Conservation (phyloP, 257 asterid genomes). For the Penstemon barbatus region DNA sequence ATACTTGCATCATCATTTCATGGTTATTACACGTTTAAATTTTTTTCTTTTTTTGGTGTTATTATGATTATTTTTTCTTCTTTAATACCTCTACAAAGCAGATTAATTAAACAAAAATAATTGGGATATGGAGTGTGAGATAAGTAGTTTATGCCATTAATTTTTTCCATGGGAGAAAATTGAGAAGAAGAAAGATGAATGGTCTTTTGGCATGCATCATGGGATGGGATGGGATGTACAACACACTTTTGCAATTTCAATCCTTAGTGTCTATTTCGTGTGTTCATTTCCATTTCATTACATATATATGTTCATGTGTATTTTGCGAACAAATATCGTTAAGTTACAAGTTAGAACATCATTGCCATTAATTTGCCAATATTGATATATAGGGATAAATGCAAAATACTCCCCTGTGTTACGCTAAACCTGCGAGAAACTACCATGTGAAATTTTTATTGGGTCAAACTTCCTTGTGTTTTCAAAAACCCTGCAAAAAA, state of each 20-base stretch:
- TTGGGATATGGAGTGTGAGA: no score
- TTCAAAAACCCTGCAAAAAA: no score
- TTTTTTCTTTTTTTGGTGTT: no score
- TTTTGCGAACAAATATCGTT: no score
- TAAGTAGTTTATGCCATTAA: slow-evolving; percentile 35
- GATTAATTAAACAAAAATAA: no score
- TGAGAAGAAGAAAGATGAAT: slow-evolving; percentile 6
- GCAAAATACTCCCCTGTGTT: not conserved
- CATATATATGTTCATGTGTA: not conserved
- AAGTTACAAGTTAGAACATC: no score
- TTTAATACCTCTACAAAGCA: no score
- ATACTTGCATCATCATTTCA: slow-evolving; percentile 26
- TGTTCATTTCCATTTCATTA: not conserved
- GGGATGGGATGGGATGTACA: slow-evolving; percentile 37
- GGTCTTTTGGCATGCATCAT: slow-evolving; percentile 24
- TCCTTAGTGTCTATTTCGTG: slow-evolving; percentile 25
- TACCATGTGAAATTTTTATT: no score
- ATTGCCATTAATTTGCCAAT: not conserved
- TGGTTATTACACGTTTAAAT: not conserved
- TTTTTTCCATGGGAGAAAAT: slow-evolving; percentile 23
- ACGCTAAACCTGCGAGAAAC: not conserved
- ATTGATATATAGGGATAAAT: no score
- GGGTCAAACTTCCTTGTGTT: no score
- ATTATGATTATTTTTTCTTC: no score
- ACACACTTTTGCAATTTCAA: slow-evolving; percentile 33